Evolutionary conservation across 495 filamentous ascomycete species (phyloP).

Genomic region (Friedmanniomyces simplex): DNA sequence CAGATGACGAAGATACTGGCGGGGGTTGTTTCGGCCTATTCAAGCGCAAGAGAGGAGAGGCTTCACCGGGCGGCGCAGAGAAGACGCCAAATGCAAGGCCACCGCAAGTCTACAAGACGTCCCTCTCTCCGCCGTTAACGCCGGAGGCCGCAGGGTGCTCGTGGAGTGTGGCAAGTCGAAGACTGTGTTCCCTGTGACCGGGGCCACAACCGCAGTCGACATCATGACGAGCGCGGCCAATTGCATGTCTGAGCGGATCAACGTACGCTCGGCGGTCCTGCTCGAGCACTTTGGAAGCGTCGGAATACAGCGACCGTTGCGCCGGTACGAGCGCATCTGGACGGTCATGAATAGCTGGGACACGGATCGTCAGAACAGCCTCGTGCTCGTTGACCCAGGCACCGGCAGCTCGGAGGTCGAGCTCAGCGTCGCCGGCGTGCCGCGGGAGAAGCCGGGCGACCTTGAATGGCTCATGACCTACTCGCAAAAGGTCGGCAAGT

Average conservation of each 20-base stretch:
- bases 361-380: constrained; percentile 56
- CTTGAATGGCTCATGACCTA: constrained; percentile 64
- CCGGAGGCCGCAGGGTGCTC: constrained; percentile 58
- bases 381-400: constrained; percentile 49
- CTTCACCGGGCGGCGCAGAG: neutral
- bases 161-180: constrained; percentile 56
- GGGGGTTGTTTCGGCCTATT: constrained; percentile 20
- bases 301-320: constrained; percentile 74
- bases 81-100: neutral
- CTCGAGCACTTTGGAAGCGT: constrained; percentile 64
- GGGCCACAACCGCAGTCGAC: constrained; percentile 64
- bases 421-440: constrained; percentile 43
- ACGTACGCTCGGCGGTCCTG: constrained; percentile 49
- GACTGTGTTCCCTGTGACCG: constrained; percentile 55
- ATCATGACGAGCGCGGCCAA: constrained; percentile 51
- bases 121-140: constrained; percentile 74
- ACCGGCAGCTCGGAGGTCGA: constrained; percentile 37
- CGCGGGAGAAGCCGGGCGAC: constrained; percentile 48
- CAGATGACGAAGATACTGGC: neutral
- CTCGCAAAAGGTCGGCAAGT: constrained; percentile 67
- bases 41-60: constrained; percentile 16
- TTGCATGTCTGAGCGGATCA: constrained; percentile 47
- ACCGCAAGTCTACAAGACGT: constrained; percentile 43
- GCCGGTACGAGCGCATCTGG: constrained; percentile 75
- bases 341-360: constrained; percentile 94